Conservation (phyloP, 257 asterid genomes). For the Leptodermis oblonga region DNA sequence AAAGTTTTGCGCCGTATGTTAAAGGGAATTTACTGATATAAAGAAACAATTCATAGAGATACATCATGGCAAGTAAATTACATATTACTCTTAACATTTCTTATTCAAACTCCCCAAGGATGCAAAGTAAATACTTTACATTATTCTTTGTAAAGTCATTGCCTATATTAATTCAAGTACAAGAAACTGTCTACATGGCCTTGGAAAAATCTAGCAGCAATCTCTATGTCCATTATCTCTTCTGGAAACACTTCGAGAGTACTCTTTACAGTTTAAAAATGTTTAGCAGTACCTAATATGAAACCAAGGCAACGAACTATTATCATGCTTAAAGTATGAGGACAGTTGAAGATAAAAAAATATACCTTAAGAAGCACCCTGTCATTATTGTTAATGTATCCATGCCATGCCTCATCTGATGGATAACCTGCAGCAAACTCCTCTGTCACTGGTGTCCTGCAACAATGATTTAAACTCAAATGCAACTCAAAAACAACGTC, state of each 20-base stretch:
- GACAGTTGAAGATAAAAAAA: not conserved
- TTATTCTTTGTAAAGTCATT: not conserved
- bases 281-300: not conserved
- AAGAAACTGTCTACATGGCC: not conserved
- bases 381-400: conserved; percentile 69
- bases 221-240: not conserved
- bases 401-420: conserved; percentile 82
- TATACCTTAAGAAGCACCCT: conserved; percentile 88
- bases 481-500: not conserved
- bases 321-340: not conserved
- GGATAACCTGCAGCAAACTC: conserved; percentile 64
- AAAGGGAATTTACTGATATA: not conserved
- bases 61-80: not conserved
- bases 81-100: not conserved
- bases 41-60: not conserved
- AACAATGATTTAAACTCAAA: conserved; percentile 19
- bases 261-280: not conserved
- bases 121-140: not conserved
- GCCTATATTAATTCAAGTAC: not conserved
- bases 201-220: not conserved
- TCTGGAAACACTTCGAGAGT: not conserved
- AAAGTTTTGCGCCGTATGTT: conserved; percentile 22
- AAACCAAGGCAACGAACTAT: not conserved
- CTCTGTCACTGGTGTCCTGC: conserved; percentile 66
- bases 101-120: not conserved